Evolutionary conservation across 1,139 yeast genomes (phyloP).

Genomic region (Hyphopichia wangnamkhiaoensis): DNA sequence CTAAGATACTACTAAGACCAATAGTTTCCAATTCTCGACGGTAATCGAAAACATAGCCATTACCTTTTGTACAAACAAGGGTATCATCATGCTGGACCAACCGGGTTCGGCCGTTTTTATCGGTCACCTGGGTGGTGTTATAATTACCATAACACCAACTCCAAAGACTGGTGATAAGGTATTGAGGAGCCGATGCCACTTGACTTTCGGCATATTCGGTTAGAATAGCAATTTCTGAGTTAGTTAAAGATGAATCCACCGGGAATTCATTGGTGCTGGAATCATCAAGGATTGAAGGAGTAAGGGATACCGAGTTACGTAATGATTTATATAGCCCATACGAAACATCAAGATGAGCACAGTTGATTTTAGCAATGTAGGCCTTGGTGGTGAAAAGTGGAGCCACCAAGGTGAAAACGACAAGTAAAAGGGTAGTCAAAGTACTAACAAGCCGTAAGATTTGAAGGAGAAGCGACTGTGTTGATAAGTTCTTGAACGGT

Average conservation of each 20-base stretch:
- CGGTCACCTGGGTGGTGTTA: slow-evolving; percentile 19
- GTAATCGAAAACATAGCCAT: slow-evolving; percentile 44
- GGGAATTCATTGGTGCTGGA: slow-evolving; percentile 22
- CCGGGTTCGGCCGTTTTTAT: slow-evolving; percentile 13
- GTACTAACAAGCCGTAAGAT: slow-evolving; percentile 27
- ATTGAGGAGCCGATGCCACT: slow-evolving; percentile 55
- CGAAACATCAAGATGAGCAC: slow-evolving; percentile 53
- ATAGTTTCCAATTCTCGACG: slow-evolving; percentile 36
- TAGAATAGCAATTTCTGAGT: slow-evolving; percentile 50
- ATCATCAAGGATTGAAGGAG: slow-evolving; percentile 16
- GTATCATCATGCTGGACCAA: slow-evolving; percentile 18
- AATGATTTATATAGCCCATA: slow-evolving; percentile 52
- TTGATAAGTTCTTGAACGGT: slow-evolving; percentile 32
- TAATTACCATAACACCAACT: slow-evolving; percentile 51
- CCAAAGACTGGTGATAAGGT: slow-evolving; percentile 42
- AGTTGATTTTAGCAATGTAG: slow-evolving; percentile 44
- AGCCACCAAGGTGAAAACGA: slow-evolving; percentile 29
- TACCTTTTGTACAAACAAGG: slow-evolving; percentile 20
- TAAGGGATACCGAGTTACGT: slow-evolving; percentile 32
- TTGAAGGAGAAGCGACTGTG: slow-evolving; percentile 33
- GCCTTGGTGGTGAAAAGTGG: slow-evolving; percentile 24
- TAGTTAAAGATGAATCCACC: slow-evolving; percentile 42
- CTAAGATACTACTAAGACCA: slow-evolving; percentile 46
- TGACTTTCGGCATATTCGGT: slow-evolving; percentile 48
- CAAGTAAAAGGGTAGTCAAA: slow-evolving; percentile 20